phyloP scores from a whole-genome alignment of 2,329 filamentous ascomycete genomes.

The Beauveria sp. region DNA sequence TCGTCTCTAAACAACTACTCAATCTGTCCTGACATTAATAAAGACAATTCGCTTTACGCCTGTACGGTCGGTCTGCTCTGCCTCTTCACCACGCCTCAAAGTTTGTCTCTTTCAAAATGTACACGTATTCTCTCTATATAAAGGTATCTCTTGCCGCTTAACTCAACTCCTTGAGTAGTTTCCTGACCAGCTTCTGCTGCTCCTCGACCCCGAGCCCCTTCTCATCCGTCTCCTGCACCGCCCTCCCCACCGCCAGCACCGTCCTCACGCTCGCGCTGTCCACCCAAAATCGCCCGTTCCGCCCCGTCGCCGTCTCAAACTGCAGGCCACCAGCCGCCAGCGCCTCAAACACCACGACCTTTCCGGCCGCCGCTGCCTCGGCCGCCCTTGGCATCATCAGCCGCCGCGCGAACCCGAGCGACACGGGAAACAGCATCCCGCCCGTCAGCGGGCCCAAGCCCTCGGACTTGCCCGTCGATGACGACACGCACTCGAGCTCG shows the following conservation, averaged over 20 bases:
- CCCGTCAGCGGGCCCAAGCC: conserved; percentile 76
- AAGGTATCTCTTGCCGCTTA: conserved; percentile 21
- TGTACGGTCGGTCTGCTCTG: too few relatives aligned
- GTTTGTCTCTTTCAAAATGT: neutral
- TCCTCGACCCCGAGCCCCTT: conserved; percentile 53
- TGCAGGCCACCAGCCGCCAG: conserved; percentile 67
- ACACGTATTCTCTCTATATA: too few relatives aligned
- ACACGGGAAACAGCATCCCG: conserved; percentile 81
- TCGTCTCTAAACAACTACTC: too few relatives aligned
- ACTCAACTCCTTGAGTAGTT: conserved; percentile 52
- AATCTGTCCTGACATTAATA: too few relatives aligned
- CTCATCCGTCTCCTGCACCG: conserved; percentile 71
- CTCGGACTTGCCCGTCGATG: conserved; percentile 79
- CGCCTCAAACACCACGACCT: conserved; percentile 67
- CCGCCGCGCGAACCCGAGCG: conserved; percentile 72
- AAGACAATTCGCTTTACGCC: too few relatives aligned
- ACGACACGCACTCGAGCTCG: conserved; percentile 83
- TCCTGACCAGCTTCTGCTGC: conserved; percentile 64
- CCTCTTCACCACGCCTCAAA: neutral
- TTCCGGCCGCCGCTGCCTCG: conserved; percentile 43
- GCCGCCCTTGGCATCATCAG: conserved; percentile 53
- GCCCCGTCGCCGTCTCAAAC: conserved; percentile 89
- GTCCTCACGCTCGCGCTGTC: conserved; percentile 61
- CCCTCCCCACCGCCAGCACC: conserved; percentile 70
- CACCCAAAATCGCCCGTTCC: conserved; percentile 91